Evolutionary conservation across 2,329 filamentous ascomycete genomes (phyloP), one percentile per base, ranked within the genome.

Genomic region (Alternaria sp.): DNA sequence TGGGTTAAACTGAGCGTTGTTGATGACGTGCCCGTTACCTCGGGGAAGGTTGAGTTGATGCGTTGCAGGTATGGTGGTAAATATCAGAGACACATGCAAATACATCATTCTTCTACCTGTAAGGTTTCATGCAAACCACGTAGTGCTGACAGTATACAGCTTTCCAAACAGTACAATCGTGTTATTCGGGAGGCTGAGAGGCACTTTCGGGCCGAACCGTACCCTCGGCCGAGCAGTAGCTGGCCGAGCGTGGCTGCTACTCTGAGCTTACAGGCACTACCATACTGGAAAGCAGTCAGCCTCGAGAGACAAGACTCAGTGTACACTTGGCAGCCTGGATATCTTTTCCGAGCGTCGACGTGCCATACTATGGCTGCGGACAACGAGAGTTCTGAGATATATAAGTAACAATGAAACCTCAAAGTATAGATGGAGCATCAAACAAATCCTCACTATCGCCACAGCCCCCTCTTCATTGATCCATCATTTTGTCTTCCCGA

Each of bases 1-100:
- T 64, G 34, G 63, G 63, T 7, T 63, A 51, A 59, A 9, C 9
- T 1, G n/a, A 39, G n/a, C 30, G 14, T 18, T n/a, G 32, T 38
- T 8, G 20, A 16, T 42, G 39, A 26, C 20, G 39, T 7, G 1
- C 11, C 11, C 39, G 18, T 41, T 9, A 5, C 18, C 20, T 12
- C 20, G 11, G 4, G 1, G 5, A 41, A 41, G 39, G 39, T 41
- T 11, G n/a, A 20, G 16, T 9, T 20, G n/a, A 1, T 20, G 18
- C 4, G 18, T 41, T 41, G 18, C 4, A 22, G 5, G 12, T 4
- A 22, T 0, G 9, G 11, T 41, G 3, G 18, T 41, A 7, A 1
- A 41, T 41, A 12, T 22, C 9, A 11, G n/a, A 39, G 36, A 39
- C n/a, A 7, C 36, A 0, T 18, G 36, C n/a, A 39, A 39, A 20